Percentiles rank a stretch among this genome's conserved stretches.
These are phyloP conservation scores for Toxoplasma gondii DNA, from an alignment of 169 alveolate species.

Conservation along the genomic window DNA sequence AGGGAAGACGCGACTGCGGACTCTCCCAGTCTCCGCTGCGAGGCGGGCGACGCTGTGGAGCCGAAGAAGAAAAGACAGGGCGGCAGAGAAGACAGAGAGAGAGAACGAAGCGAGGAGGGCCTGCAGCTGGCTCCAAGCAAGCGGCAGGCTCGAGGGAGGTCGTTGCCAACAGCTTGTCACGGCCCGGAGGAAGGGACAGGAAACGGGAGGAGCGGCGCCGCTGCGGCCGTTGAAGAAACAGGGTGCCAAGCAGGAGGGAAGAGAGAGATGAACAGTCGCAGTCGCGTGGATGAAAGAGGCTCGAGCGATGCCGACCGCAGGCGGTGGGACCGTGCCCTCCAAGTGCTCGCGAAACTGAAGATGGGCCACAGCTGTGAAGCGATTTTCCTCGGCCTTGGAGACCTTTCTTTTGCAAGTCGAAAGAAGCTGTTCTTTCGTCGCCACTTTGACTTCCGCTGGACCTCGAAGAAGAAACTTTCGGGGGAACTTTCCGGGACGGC, in stretches of 20 bases:
- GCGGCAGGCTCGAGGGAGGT: background rate
- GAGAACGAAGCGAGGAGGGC: background rate
- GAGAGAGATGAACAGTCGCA: background rate
- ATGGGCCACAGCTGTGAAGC: constrained; percentile 13
- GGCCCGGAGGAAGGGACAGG: background rate
- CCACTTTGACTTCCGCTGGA: constrained; percentile 30
- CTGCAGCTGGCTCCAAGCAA: background rate
- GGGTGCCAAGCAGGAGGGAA: background rate
- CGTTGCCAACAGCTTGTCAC: background rate
- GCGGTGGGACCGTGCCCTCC: background rate
- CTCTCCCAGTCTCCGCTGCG: background rate
- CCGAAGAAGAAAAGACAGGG: background rate
- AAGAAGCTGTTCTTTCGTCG: background rate
- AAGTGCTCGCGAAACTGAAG: background rate
- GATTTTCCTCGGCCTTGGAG: constrained; percentile 35
- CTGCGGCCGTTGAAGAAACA: background rate
- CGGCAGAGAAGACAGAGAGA: background rate
- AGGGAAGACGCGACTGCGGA: background rate
- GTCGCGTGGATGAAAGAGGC: background rate
- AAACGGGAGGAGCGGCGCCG: background rate
- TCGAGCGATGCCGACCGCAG: background rate
- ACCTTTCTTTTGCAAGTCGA: constrained; percentile 1
- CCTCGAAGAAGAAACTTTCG: background rate
- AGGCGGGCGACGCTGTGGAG: background rate
- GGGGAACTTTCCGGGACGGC: background rate